A percentile compares a stretch with the other conserved stretches of the same genome.
These are phyloP conservation scores for Irpex sp. DNA, from an alignment of 1,284 basidiomycete species.

Conservation along the genomic window DNA sequence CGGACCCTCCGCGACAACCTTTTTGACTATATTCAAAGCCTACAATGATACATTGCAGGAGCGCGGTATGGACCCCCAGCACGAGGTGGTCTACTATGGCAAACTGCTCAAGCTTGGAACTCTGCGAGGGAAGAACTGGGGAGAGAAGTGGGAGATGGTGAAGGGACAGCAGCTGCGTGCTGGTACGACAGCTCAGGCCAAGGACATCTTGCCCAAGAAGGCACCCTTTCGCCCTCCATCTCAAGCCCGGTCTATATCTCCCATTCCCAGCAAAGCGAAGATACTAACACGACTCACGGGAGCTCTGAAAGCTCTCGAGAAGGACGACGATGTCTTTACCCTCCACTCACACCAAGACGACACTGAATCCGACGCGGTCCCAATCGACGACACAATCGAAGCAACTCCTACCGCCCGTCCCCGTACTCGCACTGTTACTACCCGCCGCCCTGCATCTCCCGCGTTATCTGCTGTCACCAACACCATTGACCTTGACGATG, in stretches of 20 bases:
- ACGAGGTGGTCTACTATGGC: slow-evolving; percentile 76
- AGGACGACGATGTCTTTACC: slow-evolving; percentile 41
- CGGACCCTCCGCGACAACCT: slow-evolving; percentile 61
- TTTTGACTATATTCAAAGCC: slow-evolving; percentile 75
- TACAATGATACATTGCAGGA: slow-evolving; percentile 75
- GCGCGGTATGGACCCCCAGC: slow-evolving; percentile 69
- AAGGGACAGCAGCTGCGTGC: slow-evolving; percentile 47
- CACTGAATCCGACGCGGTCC: slow-evolving; percentile 21
- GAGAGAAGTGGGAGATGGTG: slow-evolving; percentile 69
- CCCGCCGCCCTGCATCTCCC: slow-evolving; percentile 19
- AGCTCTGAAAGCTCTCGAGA: slow-evolving; percentile 15
- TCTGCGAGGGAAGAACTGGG: slow-evolving; percentile 72
- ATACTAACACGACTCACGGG: slow-evolving; percentile 19
- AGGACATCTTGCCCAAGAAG: neutral
- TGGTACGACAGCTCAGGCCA: neutral
- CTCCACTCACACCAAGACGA: slow-evolving; percentile 43
- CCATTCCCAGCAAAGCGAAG: slow-evolving; percentile 16
- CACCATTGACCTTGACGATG: slow-evolving; percentile 30
- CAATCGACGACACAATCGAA: slow-evolving; percentile 17
- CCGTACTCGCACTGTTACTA: slow-evolving; percentile 22
- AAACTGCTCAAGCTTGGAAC: slow-evolving; percentile 78
- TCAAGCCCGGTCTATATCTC: slow-evolving; percentile 10
- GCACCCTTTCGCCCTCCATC: neutral
- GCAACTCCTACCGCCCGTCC: slow-evolving; percentile 11
- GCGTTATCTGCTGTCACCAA: slow-evolving; percentile 22